Evolutionary conservation across 306 rosid species (phyloP).

Genomic region (Pyrus betulifolia): DNA sequence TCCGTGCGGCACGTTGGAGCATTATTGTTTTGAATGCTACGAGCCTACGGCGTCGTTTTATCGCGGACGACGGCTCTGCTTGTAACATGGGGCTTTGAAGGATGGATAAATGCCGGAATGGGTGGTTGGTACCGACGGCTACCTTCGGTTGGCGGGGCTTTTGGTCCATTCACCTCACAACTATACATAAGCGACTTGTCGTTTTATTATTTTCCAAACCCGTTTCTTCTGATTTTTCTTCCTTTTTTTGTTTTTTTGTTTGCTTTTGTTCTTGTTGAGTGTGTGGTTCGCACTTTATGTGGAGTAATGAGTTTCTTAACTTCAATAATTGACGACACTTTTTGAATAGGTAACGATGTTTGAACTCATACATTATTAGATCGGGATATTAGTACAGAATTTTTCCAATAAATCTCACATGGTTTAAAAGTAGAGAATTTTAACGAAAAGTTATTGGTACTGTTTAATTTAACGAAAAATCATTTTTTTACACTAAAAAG

Average conservation of each 20-base stretch:
- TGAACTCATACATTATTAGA: no score
- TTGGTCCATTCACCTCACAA: background rate
- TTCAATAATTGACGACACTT: background rate
- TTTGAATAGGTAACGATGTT: background rate
- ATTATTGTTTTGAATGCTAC: background rate
- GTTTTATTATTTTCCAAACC: background rate
- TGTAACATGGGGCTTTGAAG: background rate
- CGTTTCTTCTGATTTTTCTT: no score
- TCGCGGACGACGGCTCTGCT: background rate
- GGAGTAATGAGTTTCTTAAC: background rate
- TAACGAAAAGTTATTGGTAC: no score
- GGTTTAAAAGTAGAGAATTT: no score
- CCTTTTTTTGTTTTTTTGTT: no score
- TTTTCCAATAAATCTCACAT: no score
- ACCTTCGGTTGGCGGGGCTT: background rate
- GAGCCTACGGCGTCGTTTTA: background rate
- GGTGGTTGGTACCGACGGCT: background rate
- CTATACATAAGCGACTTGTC: background rate
- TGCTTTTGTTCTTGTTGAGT: no score
- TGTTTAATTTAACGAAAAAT: no score
- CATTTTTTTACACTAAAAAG: no score
- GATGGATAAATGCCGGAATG: background rate
- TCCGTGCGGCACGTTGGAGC: background rate
- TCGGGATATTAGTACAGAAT: no score
- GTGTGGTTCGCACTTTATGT: background rate